These are phyloP conservation scores for Trametes gibbosa DNA, from an alignment of 768 basidiomycete species.

Conservation along the genomic window DNA sequence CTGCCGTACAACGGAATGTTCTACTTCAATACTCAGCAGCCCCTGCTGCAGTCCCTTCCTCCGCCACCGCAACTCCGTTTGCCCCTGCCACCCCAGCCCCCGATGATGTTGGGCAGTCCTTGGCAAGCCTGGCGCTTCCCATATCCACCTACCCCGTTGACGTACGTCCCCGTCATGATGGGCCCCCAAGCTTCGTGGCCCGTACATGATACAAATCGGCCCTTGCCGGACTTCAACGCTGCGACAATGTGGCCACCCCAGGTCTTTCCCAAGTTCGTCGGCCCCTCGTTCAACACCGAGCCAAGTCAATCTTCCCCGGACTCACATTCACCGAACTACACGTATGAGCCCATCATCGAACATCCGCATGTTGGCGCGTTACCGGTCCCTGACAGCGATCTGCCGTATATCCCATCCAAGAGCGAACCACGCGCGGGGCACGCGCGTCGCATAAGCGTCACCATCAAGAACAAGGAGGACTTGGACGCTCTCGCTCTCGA, in stretches of 20 bases:
- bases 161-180: constrained; percentile 9
- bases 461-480: constrained; percentile 34
- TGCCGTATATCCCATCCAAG: constrained; percentile 34
- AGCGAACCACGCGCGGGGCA: constrained; percentile 36
- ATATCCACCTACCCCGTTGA: constrained; percentile 8
- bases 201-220: neutral
- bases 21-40: constrained; percentile 20
- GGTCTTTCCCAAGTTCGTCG: neutral
- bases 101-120: constrained; percentile 3
- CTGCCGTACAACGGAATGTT: constrained; percentile 25
- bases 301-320: neutral
- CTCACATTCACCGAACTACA: neutral
- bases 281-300: neutral
- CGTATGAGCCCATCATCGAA: neutral
- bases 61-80: neutral
- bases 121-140: constrained; percentile 10
- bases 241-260: neutral
- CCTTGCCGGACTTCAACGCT: neutral
- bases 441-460: constrained; percentile 39
- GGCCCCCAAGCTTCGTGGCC: neutral
- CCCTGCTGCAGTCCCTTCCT: constrained; percentile 3
- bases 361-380: neutral
- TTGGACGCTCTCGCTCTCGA: constrained; percentile 23
- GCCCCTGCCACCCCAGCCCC: neutral
- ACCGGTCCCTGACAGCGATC: constrained; percentile 16